Conservation (phyloP, 441 rosid species). For the Heliophila coronopifolia region DNA sequence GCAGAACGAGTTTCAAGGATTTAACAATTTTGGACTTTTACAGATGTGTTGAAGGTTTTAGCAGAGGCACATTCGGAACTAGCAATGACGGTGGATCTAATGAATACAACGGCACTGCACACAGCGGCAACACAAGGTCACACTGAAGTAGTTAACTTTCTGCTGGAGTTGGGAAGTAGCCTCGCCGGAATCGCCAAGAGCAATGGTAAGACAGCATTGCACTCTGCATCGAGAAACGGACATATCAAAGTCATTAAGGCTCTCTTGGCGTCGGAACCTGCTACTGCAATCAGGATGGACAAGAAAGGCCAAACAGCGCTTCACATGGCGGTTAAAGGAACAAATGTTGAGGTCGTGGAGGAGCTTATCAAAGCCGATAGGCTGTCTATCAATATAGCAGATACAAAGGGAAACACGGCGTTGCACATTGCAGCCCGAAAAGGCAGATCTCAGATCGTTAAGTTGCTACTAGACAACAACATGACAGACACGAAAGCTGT, state of each 20-base stretch:
- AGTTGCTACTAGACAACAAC: conserved; percentile 44
- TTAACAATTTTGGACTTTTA: conserved; percentile 1
- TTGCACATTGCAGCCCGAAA: conserved; percentile 78
- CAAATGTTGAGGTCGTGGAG: conserved; percentile 55
- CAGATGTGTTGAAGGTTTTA: conserved; percentile 58
- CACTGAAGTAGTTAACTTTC: conserved; percentile 48
- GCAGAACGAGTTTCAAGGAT: background rate
- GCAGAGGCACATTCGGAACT: conserved; percentile 71
- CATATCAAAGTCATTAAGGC: conserved; percentile 63
- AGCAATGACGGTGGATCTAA: conserved; percentile 76
- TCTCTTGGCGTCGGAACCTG: conserved; percentile 53
- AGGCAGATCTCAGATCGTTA: conserved; percentile 74
- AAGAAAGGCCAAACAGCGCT: conserved; percentile 94
- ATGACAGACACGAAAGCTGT: conserved; percentile 47
- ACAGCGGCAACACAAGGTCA: conserved; percentile 89
- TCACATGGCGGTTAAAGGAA: conserved; percentile 95
- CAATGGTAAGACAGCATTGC: conserved; percentile 81
- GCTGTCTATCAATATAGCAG: conserved; percentile 55
- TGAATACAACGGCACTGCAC: conserved; percentile 77
- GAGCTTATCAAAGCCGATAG: conserved; percentile 60
- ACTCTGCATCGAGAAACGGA: conserved; percentile 88
- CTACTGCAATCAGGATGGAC: conserved; percentile 51
- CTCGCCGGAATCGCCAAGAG: conserved; percentile 70
- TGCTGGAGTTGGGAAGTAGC: conserved; percentile 60
- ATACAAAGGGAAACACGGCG: conserved; percentile 71